phyloP scores from a whole-genome alignment of 129 eudicot species.

The Escallonia rubra region DNA sequence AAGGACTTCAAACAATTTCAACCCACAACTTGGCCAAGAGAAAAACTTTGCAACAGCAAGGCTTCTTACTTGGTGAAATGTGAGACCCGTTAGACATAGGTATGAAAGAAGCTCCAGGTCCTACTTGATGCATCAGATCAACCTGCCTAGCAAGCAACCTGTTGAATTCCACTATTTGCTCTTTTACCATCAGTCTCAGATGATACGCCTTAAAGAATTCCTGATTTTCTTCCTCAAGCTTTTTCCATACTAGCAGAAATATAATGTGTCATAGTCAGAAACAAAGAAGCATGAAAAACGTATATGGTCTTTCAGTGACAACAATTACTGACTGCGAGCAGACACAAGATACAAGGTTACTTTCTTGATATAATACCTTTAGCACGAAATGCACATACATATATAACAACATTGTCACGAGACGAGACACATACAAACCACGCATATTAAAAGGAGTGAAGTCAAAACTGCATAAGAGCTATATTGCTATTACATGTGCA shows the following conservation, averaged over 20 bases:
- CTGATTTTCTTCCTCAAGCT: constrained; percentile 80
- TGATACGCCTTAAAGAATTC: constrained; percentile 83
- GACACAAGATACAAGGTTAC: neutral
- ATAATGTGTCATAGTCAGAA: neutral
- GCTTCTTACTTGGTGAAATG: constrained; percentile 40
- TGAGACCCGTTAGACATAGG: constrained; percentile 55
- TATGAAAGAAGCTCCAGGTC: constrained; percentile 32
- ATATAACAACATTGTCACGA: neutral
- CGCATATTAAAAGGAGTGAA: too few relatives aligned
- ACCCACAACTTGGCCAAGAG: neutral
- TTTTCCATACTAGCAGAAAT: constrained; percentile 64
- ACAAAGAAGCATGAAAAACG: neutral
- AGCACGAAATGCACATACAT: neutral
- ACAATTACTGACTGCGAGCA: neutral
- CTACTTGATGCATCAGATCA: constrained; percentile 53
- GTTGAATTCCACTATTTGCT: constrained; percentile 81
- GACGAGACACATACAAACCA: too few relatives aligned
- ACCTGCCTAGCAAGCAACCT: constrained; percentile 72
- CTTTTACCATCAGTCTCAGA: constrained; percentile 69
- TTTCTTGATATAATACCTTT: neutral
- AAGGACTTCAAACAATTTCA: too few relatives aligned
- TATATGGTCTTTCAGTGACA: too few relatives aligned
- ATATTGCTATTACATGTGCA: neutral
- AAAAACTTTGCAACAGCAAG: neutral
- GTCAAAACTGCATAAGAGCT: neutral